Evolutionary conservation across 805 yeast genomes (phyloP), one percentile per base, ranked within the genome.

Genomic region (Wickerhamiella sergipiensis): DNA sequence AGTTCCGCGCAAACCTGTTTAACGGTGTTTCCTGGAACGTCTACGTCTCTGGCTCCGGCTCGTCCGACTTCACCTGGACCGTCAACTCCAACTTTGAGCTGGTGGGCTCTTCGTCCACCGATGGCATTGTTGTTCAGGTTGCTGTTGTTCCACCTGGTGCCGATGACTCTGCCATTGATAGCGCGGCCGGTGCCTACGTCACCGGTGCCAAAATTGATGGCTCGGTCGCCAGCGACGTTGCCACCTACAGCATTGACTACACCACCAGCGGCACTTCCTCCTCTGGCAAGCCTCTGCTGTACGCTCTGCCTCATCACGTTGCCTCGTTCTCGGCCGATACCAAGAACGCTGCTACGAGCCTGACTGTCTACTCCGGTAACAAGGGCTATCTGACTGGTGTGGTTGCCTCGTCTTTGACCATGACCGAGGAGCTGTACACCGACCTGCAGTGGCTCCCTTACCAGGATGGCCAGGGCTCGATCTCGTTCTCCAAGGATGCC

Each of bases 241-340:
- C 80, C 10, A 61, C 66, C 17, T 81, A 79, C 61, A 58, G 67
- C 39, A 72, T 79, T 58, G 59, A 59, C 5, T 81, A 78, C 64
- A 56, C 63, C n/a, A 74, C 78, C 19, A 58, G 57, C 29, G 86
- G 86, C 43, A 49, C 58, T 2, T 78, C 84, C 5, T 56, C 68
- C 9, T 64, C 74, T 8, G 68, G 68, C 4, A 52, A 56, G 8
- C 57, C 67, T 13, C 58, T 82, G 23, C 63, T 82, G 38, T 83
- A 76, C 62, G 85, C 85, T 4, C 69, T 82, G 26, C 85, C 89
- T 13, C 92, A 83, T 63, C 86, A 81, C 56, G 71, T 71, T 31
- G 64, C 64, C 1, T 66, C 78, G 2, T 71, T 80, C 54, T 64
- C 68, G 18, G 46, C 63, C 1, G 54, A 64, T 3, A 68, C 66